Conservation (phyloP, 768 basidiomycete genomes). For the Termitomyces sp. region DNA sequence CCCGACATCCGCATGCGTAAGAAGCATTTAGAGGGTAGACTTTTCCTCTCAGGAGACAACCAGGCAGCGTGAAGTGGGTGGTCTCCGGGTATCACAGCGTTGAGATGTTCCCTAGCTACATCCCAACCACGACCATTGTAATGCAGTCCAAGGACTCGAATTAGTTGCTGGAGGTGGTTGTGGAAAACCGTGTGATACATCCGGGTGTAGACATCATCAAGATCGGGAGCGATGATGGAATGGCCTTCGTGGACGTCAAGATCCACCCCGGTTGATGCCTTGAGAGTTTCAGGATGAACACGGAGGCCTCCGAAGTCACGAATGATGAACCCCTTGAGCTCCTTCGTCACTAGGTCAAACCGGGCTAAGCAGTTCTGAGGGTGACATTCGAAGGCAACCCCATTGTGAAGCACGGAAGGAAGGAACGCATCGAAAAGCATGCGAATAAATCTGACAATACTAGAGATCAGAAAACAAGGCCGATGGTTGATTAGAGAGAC, state of each 20-base stretch:
- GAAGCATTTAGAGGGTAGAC: slow-evolving; percentile 52
- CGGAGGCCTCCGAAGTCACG: slow-evolving; percentile 57
- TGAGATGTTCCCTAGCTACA: slow-evolving; percentile 42
- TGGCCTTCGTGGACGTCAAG: slow-evolving; percentile 44
- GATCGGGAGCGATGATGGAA: slow-evolving; percentile 44
- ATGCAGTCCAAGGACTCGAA: slow-evolving; percentile 54
- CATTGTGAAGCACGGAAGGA: slow-evolving; percentile 48
- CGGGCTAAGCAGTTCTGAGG: slow-evolving; percentile 58
- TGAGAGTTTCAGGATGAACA: slow-evolving; percentile 47
- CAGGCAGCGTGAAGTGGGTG: slow-evolving; percentile 48
- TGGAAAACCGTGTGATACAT: slow-evolving; percentile 59
- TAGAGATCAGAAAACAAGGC: slow-evolving; percentile 1
- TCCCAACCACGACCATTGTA: slow-evolving; percentile 53
- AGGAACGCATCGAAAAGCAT: slow-evolving; percentile 53
- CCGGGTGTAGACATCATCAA: slow-evolving; percentile 53
- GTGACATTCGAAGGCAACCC: slow-evolving; percentile 58
- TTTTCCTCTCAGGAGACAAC: slow-evolving; percentile 44
- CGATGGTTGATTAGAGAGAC: neutral
- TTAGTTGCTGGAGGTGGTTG: slow-evolving; percentile 57
- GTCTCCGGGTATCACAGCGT: slow-evolving; percentile 37
- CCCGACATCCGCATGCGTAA: slow-evolving; percentile 55
- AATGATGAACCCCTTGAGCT: slow-evolving; percentile 51
- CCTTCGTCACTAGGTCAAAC: slow-evolving; percentile 44
- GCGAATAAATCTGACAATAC: slow-evolving; percentile 36
- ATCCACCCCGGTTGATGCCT: slow-evolving; percentile 45